Conservation (phyloP, 331 rosid genomes). For the Malus hybrid region DNA sequence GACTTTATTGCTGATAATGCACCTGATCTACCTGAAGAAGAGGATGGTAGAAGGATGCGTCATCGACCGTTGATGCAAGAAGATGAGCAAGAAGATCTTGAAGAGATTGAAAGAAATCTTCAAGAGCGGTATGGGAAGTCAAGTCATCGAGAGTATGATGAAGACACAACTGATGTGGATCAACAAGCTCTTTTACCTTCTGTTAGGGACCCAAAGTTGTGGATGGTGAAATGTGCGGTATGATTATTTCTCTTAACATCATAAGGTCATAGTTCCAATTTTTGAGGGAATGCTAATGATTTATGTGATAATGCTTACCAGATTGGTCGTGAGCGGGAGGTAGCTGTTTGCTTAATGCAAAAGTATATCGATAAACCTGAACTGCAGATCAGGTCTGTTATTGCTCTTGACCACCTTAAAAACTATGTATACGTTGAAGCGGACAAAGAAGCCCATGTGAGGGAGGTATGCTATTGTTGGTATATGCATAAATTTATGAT, state of each 20-base stretch:
- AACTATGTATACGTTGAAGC: slow-evolving; percentile 87
- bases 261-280: background rate
- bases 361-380: slow-evolving; percentile 86
- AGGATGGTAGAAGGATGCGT: slow-evolving; percentile 53
- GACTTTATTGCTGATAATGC: slow-evolving; percentile 64
- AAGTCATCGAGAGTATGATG: slow-evolving; percentile 51
- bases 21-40: slow-evolving; percentile 64
- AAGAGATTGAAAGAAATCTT: slow-evolving; percentile 68
- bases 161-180: slow-evolving; percentile 88
- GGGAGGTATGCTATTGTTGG: slow-evolving; percentile 56
- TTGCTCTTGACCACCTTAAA: slow-evolving; percentile 94
- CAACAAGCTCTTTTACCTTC: slow-evolving; percentile 97
- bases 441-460: slow-evolving; percentile 95
- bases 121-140: slow-evolving; percentile 68
- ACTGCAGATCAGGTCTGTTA: slow-evolving; percentile 79
- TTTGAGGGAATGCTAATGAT: background rate
- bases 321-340: slow-evolving; percentile 93
- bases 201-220: slow-evolving; percentile 92
- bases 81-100: slow-evolving; percentile 85
- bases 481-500: background rate
- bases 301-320: slow-evolving; percentile 18
- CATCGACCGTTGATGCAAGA: slow-evolving; percentile 48
- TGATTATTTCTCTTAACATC: slow-evolving; percentile 14
- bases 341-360: slow-evolving; percentile 91
- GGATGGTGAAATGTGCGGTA: slow-evolving; percentile 99